Evolutionary conservation across 78 protist species (phyloP), one percentile per base, ranked within the genome.

Genomic region (Diacronema lutheri): DNA sequence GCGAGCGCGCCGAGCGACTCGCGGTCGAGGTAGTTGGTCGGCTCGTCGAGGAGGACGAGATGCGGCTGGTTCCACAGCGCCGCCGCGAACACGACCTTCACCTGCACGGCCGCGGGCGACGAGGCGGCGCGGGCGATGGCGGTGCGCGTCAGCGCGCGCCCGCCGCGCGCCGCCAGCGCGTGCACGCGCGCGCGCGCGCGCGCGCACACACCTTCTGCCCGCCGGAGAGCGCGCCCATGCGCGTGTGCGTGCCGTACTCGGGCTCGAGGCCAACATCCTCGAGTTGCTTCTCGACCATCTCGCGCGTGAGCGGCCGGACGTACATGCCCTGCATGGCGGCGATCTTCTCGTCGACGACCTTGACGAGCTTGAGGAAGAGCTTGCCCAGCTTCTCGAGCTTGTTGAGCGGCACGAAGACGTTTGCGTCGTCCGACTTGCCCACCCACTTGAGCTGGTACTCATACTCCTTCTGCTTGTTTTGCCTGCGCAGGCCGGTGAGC

Each of bases 11-110:
- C 88, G 62, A 84, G 88, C 41, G 82, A 83, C 38, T 83, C 87
- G 60, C 90, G 71, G 84, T 96, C 98, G 58, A 96, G 61, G 87
- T 94, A 97, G 92, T 96, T 96, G 74, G 98, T 95, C 20, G 97
- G 97, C 87, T 96, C 97, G 78, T 96, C 98, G 55, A 95, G 89
- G 31, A 94, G 88, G 50, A 94, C 44, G 68, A 93, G 26, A 40
- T 93, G 82, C 31, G 92, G 84, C 79, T 89, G 38, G 77, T 50
- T n/a, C 66, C 79, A 74, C 80, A 89, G 74, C 38, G 84, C 86
- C 3, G 85, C 62, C 57, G 86, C 81, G 60, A 89, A 61, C 69
- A 82, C 85, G 72, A 89, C 62, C 85, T 78, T 72, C 84, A 89
- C 79, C 73, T 62, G 37, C 97, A 95, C 92, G 35, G 96, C 96